Evolutionary conservation across 2,329 filamentous ascomycete genomes (phyloP).

Genomic region (Triangularia setosa): DNA sequence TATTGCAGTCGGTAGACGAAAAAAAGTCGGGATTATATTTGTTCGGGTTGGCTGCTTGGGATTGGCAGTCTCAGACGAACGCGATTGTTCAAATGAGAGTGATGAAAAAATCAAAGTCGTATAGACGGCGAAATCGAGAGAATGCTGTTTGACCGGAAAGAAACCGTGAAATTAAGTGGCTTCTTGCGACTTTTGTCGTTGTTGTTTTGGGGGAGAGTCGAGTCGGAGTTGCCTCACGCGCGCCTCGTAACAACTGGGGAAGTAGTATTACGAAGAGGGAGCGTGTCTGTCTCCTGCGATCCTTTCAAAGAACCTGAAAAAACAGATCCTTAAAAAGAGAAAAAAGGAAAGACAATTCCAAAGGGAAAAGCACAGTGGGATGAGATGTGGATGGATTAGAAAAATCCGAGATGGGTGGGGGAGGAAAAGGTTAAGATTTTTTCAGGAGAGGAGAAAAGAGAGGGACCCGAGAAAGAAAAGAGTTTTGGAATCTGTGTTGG

Average conservation of each 20-base stretch:
- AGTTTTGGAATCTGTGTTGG: slow-evolving; percentile 24
- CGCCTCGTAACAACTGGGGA: slow-evolving; percentile 15
- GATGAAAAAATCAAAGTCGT: slow-evolving; percentile 15
- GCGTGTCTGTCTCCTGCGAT: slow-evolving; percentile 33
- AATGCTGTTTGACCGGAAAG: slow-evolving; percentile 3
- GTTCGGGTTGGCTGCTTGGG: neutral
- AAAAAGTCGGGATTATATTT: neutral
- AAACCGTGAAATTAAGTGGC: slow-evolving; percentile 13
- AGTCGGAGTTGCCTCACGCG: slow-evolving; percentile 4
- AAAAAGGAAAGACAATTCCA: slow-evolving; percentile 37
- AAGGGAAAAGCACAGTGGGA: slow-evolving; percentile 28
- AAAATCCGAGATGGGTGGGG: slow-evolving; percentile 31
- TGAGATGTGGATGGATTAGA: slow-evolving; percentile 28
- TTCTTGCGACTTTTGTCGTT: slow-evolving; percentile 15
- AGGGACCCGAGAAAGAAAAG: slow-evolving; percentile 19
- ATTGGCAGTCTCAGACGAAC: slow-evolving; percentile 17
- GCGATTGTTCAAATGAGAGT: slow-evolving; percentile 28
- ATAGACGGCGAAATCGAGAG: slow-evolving; percentile 10
- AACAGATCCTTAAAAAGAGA: slow-evolving; percentile 42
- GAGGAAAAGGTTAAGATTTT: slow-evolving; percentile 24
- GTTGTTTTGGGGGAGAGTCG: neutral
- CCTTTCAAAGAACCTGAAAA: slow-evolving; percentile 39
- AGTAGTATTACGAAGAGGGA: slow-evolving; percentile 26
- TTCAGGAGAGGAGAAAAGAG: slow-evolving; percentile 14
- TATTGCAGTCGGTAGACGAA: slow-evolving; percentile 26